These are phyloP conservation scores for Calvatia gigantea DNA, from an alignment of 768 basidiomycete species.

Conservation along the genomic window DNA sequence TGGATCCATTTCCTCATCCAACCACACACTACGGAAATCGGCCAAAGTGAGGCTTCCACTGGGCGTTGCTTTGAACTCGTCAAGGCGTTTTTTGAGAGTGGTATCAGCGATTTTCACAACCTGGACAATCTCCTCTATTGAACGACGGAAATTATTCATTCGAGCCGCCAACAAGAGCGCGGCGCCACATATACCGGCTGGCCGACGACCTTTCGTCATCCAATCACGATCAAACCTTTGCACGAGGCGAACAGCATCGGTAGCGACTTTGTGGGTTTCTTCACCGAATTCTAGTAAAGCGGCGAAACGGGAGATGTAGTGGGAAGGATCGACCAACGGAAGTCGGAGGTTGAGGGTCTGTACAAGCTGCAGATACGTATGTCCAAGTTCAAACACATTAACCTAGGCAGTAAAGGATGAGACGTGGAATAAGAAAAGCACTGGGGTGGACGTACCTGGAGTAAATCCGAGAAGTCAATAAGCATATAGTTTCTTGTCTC, in stretches of 20 bases:
- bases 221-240: conserved; percentile 93
- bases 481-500: conserved; percentile 95
- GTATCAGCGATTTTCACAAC: conserved; percentile 99
- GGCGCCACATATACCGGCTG: conserved; percentile 97
- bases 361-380: conserved; percentile 92
- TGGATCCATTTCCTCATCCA: conserved; percentile 90
- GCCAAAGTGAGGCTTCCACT: conserved; percentile 82
- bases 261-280: conserved; percentile 86
- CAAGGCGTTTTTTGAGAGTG: conserved; percentile 87
- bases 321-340: conserved; percentile 91
- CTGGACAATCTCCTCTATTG: conserved; percentile 94
- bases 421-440: not conserved
- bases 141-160: conserved; percentile 96
- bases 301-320: conserved; percentile 95
- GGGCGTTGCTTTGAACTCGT: conserved; percentile 91
- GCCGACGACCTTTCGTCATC: conserved; percentile 94
- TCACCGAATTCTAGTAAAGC: conserved; percentile 95
- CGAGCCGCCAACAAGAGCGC: conserved; percentile 92
- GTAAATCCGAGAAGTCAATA: conserved; percentile 96
- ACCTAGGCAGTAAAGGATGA: conserved; percentile 46
- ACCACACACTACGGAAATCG: conserved; percentile 88
- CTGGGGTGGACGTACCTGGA: conserved; percentile 54
- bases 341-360: conserved; percentile 81
- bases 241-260: conserved; percentile 91
- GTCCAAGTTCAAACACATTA: conserved; percentile 96